These are phyloP conservation scores for Dissoconium aciculare DNA, from an alignment of 2,329 filamentous ascomycete genomes.

Conservation along the genomic window DNA sequence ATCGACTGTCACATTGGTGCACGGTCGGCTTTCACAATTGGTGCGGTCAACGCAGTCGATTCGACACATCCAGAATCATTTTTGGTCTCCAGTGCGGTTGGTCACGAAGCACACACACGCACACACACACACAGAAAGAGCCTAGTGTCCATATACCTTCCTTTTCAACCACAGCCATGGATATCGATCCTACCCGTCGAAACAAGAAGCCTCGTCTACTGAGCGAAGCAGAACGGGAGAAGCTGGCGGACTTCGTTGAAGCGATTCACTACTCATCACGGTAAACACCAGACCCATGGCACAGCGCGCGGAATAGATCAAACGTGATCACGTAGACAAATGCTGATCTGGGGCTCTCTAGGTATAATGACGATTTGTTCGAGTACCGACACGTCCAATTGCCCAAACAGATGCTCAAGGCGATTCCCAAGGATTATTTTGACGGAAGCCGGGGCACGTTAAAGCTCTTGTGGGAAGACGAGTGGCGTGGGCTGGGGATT, in stretches of 20 bases:
- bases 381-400: slow-evolving; percentile 97
- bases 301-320: not conserved
- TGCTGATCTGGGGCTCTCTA: slow-evolving; percentile 26
- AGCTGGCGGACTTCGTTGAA: slow-evolving; percentile 82
- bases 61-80: too few species aligned
- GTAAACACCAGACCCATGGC: slow-evolving; percentile 42
- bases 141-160: not conserved
- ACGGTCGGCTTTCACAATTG: too few species aligned
- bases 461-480: slow-evolving; percentile 94
- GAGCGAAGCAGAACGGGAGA: slow-evolving; percentile 63
- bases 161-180: slow-evolving; percentile 23
- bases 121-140: not conserved
- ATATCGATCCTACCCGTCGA: slow-evolving; percentile 70
- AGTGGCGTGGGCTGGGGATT: slow-evolving; percentile 93
- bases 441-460: slow-evolving; percentile 78
- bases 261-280: slow-evolving; percentile 88
- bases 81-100: not conserved
- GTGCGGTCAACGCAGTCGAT: too few species aligned
- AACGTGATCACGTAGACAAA: not conserved
- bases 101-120: too few species aligned
- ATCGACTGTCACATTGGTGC: too few species aligned
- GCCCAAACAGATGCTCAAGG: slow-evolving; percentile 95
- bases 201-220: slow-evolving; percentile 75
- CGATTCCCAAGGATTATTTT: slow-evolving; percentile 88
- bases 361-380: slow-evolving; percentile 83